phyloP scores from a whole-genome alignment of 352 stramenopile genomes.

The Pythium graminicola region DNA sequence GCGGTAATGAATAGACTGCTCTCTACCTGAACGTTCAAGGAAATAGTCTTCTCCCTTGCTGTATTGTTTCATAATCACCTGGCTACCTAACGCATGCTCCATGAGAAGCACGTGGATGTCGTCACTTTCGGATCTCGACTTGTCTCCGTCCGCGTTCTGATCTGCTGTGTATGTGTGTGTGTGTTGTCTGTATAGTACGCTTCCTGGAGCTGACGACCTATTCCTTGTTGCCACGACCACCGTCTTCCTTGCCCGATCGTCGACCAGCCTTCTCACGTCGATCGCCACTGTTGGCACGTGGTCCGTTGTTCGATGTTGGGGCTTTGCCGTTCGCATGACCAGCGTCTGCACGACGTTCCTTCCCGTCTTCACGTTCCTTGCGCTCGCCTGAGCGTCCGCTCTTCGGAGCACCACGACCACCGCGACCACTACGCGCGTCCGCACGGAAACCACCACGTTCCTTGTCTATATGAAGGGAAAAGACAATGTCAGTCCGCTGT shows the following conservation, averaged over 20 bases:
- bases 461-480: conserved; percentile 20
- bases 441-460: conserved; percentile 50
- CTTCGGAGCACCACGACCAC: conserved; percentile 36
- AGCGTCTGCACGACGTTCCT: conserved; percentile 25
- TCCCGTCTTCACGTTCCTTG: conserved; percentile 61
- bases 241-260: conserved; percentile 62
- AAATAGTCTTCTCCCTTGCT: conserved; percentile 12
- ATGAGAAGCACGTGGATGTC: conserved; percentile 8
- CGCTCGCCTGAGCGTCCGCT: conserved; percentile 45
- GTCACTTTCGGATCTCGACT: conserved; percentile 27
- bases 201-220: conserved; percentile 22
- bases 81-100: conserved; percentile 21
- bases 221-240: conserved; percentile 32
- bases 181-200: conserved; percentile 24
- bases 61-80: conserved; percentile 19
- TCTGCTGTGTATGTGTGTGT: conserved; percentile 15
- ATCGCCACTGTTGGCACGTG: conserved; percentile 26
- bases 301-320: conserved; percentile 25
- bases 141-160: background rate
- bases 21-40: conserved; percentile 13
- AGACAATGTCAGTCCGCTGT: background rate
- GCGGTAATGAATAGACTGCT: conserved; percentile 26
- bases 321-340: conserved; percentile 23
- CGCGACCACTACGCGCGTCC: conserved; percentile 43
- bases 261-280: conserved; percentile 59